Evolutionary conservation across 225 moss, liverwort and hornwort species (phyloP).

Genomic region (Bryum argenteum): DNA sequence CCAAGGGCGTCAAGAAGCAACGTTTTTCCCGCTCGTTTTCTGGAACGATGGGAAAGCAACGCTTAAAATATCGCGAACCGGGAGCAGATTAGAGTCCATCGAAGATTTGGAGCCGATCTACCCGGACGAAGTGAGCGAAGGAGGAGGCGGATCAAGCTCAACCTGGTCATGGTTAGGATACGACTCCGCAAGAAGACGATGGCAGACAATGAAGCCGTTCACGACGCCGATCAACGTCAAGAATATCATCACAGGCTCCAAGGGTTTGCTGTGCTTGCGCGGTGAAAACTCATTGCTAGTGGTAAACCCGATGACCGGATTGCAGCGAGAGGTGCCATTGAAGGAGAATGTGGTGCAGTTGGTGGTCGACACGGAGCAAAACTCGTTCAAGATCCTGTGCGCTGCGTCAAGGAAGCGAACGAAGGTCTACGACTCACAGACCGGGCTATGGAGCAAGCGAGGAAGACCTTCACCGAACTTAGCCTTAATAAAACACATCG

Average conservation of each 20-base stretch:
- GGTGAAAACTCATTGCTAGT: constrained; percentile 45
- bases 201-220: constrained; percentile 58
- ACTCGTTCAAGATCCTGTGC: constrained; percentile 40
- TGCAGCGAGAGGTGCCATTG: constrained; percentile 36
- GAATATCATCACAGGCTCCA: constrained; percentile 44
- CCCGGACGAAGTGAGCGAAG: neutral
- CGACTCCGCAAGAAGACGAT: constrained; percentile 35
- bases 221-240: constrained; percentile 24
- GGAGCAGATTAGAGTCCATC: constrained; percentile 29
- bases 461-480: constrained; percentile 52
- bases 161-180: constrained; percentile 66
- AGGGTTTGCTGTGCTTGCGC: constrained; percentile 50
- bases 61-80: constrained; percentile 32
- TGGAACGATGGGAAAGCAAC: constrained; percentile 40
- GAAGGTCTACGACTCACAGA: constrained; percentile 47
- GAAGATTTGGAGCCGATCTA: constrained; percentile 2
- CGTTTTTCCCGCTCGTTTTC: constrained; percentile 56
- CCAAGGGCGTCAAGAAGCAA: constrained; percentile 27
- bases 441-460: constrained; percentile 43
- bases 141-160: neutral
- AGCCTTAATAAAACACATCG: constrained; percentile 34
- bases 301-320: constrained; percentile 55
- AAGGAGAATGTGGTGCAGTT: constrained; percentile 53
- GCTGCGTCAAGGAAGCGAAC: constrained; percentile 53
- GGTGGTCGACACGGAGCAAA: constrained; percentile 31